phyloP scores from a whole-genome alignment of 2,329 filamentous ascomycete genomes.

The Furcasterigmium furcatum region DNA sequence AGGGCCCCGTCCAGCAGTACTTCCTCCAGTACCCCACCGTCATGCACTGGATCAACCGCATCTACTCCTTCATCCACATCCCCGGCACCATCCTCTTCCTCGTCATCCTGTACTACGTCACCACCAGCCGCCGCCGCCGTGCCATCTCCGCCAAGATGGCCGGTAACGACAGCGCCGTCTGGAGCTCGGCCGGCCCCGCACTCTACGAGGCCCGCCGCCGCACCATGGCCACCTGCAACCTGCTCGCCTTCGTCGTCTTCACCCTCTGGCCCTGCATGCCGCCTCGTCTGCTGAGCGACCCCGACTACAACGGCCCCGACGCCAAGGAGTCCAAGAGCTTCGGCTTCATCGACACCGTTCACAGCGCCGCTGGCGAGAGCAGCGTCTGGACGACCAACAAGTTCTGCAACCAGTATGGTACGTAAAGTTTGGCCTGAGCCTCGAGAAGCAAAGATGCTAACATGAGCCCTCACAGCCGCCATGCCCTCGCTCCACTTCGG shows the following conservation, averaged over 20 bases:
- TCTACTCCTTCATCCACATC: constrained; percentile 77
- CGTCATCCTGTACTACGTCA: constrained; percentile 65
- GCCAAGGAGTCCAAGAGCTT: constrained; percentile 57
- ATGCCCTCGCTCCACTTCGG: constrained; percentile 77
- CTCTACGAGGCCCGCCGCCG: constrained; percentile 54
- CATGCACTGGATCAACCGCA: constrained; percentile 68
- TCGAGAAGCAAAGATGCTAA: too few relatives aligned
- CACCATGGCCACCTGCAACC: constrained; percentile 53
- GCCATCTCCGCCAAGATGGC: constrained; percentile 19
- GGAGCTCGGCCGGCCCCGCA: constrained; percentile 31
- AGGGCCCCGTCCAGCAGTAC: constrained; percentile 56
- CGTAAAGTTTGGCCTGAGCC: too few relatives aligned
- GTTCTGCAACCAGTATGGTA: constrained; percentile 74
- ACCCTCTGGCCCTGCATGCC: constrained; percentile 54
- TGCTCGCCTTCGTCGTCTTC: constrained; percentile 50
- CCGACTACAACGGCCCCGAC: constrained; percentile 49
- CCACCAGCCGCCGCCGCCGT: constrained; percentile 55
- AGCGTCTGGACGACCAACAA: constrained; percentile 49
- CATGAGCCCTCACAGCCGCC: constrained; percentile 43
- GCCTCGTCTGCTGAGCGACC: constrained; percentile 49
- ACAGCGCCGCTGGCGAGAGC: constrained; percentile 48
- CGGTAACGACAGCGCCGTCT: constrained; percentile 20
- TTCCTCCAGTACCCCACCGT: constrained; percentile 46
- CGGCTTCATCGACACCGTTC: constrained; percentile 49
- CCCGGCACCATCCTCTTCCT: constrained; percentile 70